A percentile compares a stretch with the other conserved stretches of the same genome.
These are phyloP conservation scores for Ophiostoma piceae DNA, from an alignment of 2,329 filamentous ascomycete species.

Conservation along the genomic window DNA sequence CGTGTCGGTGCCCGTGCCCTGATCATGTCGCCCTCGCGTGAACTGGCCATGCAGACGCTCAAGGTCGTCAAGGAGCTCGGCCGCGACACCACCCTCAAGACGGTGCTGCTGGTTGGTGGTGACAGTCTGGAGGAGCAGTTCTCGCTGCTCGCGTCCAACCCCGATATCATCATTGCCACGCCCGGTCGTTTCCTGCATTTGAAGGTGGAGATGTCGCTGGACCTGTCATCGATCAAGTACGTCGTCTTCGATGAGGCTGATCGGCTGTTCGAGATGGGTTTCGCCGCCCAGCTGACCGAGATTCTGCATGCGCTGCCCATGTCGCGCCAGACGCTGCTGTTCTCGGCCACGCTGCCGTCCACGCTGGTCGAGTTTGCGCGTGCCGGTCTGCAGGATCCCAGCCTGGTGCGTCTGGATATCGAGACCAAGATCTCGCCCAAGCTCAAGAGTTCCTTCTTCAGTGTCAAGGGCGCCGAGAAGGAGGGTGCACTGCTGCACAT, in stretches of 20 bases:
- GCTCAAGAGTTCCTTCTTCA: slow-evolving; percentile 92
- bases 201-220: slow-evolving; percentile 91
- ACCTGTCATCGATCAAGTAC: slow-evolving; percentile 86
- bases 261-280: slow-evolving; percentile 97
- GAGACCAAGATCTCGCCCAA: slow-evolving; percentile 96
- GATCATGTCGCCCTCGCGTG: slow-evolving; percentile 86
- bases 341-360: slow-evolving; percentile 90
- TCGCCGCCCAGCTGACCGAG: slow-evolving; percentile 85
- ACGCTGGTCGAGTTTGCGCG: slow-evolving; percentile 93
- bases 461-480: slow-evolving; percentile 86
- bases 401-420: slow-evolving; percentile 81
- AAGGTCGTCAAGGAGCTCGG: slow-evolving; percentile 96
- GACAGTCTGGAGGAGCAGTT: slow-evolving; percentile 97
- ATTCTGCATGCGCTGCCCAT: slow-evolving; percentile 83
- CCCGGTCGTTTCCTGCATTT: slow-evolving; percentile 94
- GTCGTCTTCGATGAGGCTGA: slow-evolving; percentile 98
- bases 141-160: slow-evolving; percentile 83
- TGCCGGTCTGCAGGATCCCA: slow-evolving; percentile 87
- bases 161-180: slow-evolving; percentile 95
- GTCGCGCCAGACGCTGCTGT: slow-evolving; percentile 82
- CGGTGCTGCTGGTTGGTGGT: slow-evolving; percentile 86
- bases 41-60: slow-evolving; percentile 88
- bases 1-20: slow-evolving; percentile 81
- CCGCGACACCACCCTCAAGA: slow-evolving; percentile 82
- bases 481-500: slow-evolving; percentile 88